phyloP scores from a whole-genome alignment of 2,329 filamentous ascomycete genomes.

The Sarocladium oryzae region DNA sequence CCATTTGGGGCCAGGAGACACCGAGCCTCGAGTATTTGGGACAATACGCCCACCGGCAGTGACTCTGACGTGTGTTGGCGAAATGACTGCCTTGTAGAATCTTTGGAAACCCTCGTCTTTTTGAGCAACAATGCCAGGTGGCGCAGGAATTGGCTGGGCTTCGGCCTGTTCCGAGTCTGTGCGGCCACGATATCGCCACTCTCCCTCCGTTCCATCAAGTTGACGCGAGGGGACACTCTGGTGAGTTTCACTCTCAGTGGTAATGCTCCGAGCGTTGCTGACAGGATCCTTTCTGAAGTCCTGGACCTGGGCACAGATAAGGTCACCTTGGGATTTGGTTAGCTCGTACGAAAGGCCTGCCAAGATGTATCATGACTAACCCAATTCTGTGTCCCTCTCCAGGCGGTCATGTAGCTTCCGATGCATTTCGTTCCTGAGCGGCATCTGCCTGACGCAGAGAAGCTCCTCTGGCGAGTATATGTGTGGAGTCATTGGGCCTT shows the following conservation, averaged over 20 bases:
- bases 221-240: slow-evolving; percentile 17
- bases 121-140: slow-evolving; percentile 45
- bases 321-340: slow-evolving; percentile 20
- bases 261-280: background rate
- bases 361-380: slow-evolving; percentile 22
- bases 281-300: background rate
- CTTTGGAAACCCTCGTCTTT: slow-evolving; percentile 59
- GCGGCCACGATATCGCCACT: slow-evolving; percentile 40
- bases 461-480: slow-evolving; percentile 40
- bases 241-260: background rate
- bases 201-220: slow-evolving; percentile 34
- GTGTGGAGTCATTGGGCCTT: slow-evolving; percentile 28
- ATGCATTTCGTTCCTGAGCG: slow-evolving; percentile 17
- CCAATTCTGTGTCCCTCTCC: slow-evolving; percentile 31
- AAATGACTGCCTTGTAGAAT: slow-evolving; percentile 63
- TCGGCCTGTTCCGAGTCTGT: slow-evolving; percentile 35
- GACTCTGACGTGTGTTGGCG: slow-evolving; percentile 59
- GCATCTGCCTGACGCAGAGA: slow-evolving; percentile 26
- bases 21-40: slow-evolving; percentile 51
- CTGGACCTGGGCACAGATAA: slow-evolving; percentile 20
- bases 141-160: slow-evolving; percentile 46
- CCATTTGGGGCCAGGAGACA: slow-evolving; percentile 47
- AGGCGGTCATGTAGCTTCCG: slow-evolving; percentile 27
- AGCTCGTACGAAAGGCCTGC: slow-evolving; percentile 8
- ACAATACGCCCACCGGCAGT: slow-evolving; percentile 63